Conservation (phyloP, 805 yeast species). For the Candida verbasci region DNA sequence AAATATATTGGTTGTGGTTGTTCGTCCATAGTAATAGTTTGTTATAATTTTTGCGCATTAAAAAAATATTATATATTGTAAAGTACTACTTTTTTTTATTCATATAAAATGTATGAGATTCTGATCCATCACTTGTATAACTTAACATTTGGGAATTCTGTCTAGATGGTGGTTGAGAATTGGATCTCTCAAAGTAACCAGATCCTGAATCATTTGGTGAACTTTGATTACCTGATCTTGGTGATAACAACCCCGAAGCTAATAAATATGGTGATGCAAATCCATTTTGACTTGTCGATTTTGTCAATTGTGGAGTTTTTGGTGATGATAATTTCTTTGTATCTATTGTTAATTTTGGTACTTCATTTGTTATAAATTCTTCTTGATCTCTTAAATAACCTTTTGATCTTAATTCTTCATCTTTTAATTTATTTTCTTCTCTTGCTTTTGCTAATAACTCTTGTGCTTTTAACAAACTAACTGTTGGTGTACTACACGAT, state of each 20-base stretch:
- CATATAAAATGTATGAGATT: constrained; percentile 32
- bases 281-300: constrained; percentile 4
- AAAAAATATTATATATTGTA: background rate
- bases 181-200: constrained; percentile 11
- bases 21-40: background rate
- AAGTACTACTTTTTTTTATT: constrained; percentile 24
- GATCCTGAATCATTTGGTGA: constrained; percentile 7
- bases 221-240: constrained; percentile 11
- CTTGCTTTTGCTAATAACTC: constrained; percentile 79
- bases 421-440: constrained; percentile 60
- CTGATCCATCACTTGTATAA: constrained; percentile 30
- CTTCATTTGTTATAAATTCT: constrained; percentile 5
- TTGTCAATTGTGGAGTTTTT: constrained; percentile 6
- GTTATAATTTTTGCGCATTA: background rate
- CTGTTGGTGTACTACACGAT: constrained; percentile 94
- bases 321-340: constrained; percentile 4
- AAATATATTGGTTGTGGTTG: constrained; percentile 15
- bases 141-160: constrained; percentile 15
- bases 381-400: constrained; percentile 28
- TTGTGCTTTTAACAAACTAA: constrained; percentile 81
- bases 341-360: constrained; percentile 8
- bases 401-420: constrained; percentile 45
- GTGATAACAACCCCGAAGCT: constrained; percentile 57
- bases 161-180: constrained; percentile 1
- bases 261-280: constrained; percentile 66